phyloP scores from a whole-genome alignment of 345 rosid species.

The Toxicodendron radicans region DNA sequence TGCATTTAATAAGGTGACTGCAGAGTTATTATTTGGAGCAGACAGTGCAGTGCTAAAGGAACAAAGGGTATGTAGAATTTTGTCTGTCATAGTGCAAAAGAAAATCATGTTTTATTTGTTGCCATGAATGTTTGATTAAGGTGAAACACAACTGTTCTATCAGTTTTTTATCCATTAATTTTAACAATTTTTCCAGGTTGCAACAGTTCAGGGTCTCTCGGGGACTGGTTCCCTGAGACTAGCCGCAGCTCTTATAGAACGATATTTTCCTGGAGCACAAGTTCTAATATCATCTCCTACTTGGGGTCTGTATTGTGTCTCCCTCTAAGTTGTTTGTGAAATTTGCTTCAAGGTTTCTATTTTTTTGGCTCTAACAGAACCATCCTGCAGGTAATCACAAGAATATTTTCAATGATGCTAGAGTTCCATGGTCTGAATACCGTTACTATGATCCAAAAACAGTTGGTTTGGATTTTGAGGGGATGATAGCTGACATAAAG shows the following conservation, averaged over 20 bases:
- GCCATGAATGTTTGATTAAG: neutral
- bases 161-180: conserved; percentile 1
- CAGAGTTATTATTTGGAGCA: conserved; percentile 84
- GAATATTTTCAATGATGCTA: conserved; percentile 93
- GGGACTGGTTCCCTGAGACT: conserved; percentile 95
- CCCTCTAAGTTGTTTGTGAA: conserved; percentile 15
- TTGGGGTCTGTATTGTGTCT: conserved; percentile 59
- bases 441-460: conserved; percentile 95
- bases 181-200: conserved; percentile 54
- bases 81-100: neutral
- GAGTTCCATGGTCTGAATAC: conserved; percentile 96
- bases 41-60: conserved; percentile 70
- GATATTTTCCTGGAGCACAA: conserved; percentile 91
- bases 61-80: conserved; percentile 55
- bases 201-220: conserved; percentile 97
- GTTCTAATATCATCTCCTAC: conserved; percentile 89
- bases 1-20: conserved; percentile 88
- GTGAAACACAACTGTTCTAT: neutral
- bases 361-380: conserved; percentile 13
- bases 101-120: neutral
- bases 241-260: conserved; percentile 90
- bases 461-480: conserved; percentile 97
- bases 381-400: conserved; percentile 81
- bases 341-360: neutral
- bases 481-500: conserved; percentile 93